phyloP scores from a whole-genome alignment of 176 grass and related monocot genomes.

The Cymbopogon citratus region DNA sequence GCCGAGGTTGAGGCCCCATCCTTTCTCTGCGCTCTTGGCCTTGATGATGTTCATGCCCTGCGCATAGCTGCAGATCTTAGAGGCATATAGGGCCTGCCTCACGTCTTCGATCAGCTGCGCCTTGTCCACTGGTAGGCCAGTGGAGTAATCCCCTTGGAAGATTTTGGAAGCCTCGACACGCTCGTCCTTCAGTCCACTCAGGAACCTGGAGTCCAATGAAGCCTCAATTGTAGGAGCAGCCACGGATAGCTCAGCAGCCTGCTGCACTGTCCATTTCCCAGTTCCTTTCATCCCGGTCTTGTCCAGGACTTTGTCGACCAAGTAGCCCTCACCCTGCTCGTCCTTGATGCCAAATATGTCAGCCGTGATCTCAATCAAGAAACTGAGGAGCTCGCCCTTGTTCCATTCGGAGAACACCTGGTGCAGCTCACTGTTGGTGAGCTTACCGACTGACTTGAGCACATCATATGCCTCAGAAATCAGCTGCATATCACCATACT shows the following conservation, averaged over 20 bases:
- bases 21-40: constrained; percentile 70
- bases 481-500: constrained; percentile 85
- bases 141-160: constrained; percentile 55
- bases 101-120: constrained; percentile 73
- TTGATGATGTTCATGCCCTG: constrained; percentile 87
- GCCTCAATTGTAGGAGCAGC: constrained; percentile 74
- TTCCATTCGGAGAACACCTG: constrained; percentile 84
- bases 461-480: constrained; percentile 79
- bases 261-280: constrained; percentile 81
- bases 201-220: constrained; percentile 79
- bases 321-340: constrained; percentile 50
- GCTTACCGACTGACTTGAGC: constrained; percentile 72
- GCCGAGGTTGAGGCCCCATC: constrained; percentile 66
- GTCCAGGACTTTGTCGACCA: constrained; percentile 84
- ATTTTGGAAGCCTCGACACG: constrained; percentile 52
- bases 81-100: constrained; percentile 64
- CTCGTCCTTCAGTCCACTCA: constrained; percentile 71
- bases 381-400: constrained; percentile 80
- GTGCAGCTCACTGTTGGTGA: constrained; percentile 70
- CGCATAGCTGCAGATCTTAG: constrained; percentile 81
- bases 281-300: constrained; percentile 93
- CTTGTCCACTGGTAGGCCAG: constrained; percentile 47
- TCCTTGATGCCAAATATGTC: constrained; percentile 83
- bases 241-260: constrained; percentile 73
- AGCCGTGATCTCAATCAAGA: constrained; percentile 74